Evolutionary conservation across 805 yeast genomes (phyloP), one percentile per base, ranked within the genome.

Genomic region (Candida multigemmis): DNA sequence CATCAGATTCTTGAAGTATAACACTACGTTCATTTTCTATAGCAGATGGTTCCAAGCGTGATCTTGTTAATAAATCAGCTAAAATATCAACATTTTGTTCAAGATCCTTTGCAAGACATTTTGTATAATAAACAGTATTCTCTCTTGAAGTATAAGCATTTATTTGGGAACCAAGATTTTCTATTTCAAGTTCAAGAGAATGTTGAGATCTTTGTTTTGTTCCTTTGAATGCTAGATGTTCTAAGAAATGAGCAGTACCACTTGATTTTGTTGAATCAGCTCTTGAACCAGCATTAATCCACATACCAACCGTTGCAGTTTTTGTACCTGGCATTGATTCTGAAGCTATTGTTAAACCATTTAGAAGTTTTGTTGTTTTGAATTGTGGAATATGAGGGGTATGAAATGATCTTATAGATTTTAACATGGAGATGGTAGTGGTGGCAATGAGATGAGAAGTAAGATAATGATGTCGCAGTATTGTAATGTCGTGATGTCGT

Each of bases 61-160:
- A 84, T 51, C 76, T 72, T 10, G 95, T 89, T 38, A 93, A 65
- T 40, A 91, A 82, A 51, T 91, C 99, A 35, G 91, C 69, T 30
- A 91, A 61, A 22, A 91, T 84, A 47, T 86, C 94, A 16, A 91
- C 83, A 13, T 94, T 77, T 45, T 74, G 74, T 34, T 87, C 82
- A 23, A 93, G 77, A 47, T 93, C 95, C 18, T 67, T 67, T 40
- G 74, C 69, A 32, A 87, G 62, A 16, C 96, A 73, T 55, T 85
- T 86, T 25, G 97, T 94, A 55, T 86, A 91, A 55, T 87, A 91
- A 6, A 89, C 98, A 1, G 99, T 91, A 56, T 86, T 87, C 50
- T 91, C 99, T 47, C 99, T 74, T 12, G 96, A 85, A 2, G 98
- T 91, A 62, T 91, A 91, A n/a, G 98, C 98, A 51, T 93, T 91